These are phyloP conservation scores for Pestalotiopsis fici DNA, from an alignment of 2,329 filamentous ascomycete genomes.

Conservation along the genomic window DNA sequence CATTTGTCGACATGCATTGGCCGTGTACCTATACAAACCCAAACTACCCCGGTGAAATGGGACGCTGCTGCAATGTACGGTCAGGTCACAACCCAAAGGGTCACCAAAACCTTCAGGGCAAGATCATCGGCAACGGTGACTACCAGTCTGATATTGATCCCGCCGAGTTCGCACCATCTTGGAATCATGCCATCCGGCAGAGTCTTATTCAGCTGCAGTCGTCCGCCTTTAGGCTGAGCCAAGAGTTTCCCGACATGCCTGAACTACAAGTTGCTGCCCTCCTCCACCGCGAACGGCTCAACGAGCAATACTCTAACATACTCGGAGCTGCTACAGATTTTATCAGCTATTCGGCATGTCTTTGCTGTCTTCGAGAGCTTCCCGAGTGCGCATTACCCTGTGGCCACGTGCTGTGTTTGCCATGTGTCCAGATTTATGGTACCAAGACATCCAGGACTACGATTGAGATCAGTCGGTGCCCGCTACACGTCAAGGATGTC, in stretches of 20 bases:
- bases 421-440: slow-evolving; percentile 30
- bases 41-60: slow-evolving; percentile 22
- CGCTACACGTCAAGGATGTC: slow-evolving; percentile 29
- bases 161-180: slow-evolving; percentile 22
- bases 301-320: slow-evolving; percentile 29
- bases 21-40: slow-evolving; percentile 28
- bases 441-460: slow-evolving; percentile 29
- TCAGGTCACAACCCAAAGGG: slow-evolving; percentile 33
- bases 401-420: slow-evolving; percentile 30
- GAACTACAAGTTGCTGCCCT: slow-evolving; percentile 29
- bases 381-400: slow-evolving; percentile 32
- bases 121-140: slow-evolving; percentile 32
- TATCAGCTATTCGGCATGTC: slow-evolving; percentile 30
- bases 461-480: slow-evolving; percentile 31
- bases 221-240: slow-evolving; percentile 26
- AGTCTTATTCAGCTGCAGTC: slow-evolving; percentile 27
- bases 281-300: slow-evolving; percentile 29
- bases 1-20: slow-evolving; percentile 30
- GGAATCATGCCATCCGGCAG: slow-evolving; percentile 27
- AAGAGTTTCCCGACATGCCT: slow-evolving; percentile 26
- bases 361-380: slow-evolving; percentile 31
- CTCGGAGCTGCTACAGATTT: slow-evolving; percentile 26
- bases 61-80: slow-evolving; percentile 30
- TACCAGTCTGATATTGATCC: slow-evolving; percentile 28
- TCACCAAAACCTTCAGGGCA: slow-evolving; percentile 32